These are phyloP conservation scores for Epithele typhae DNA, from an alignment of 768 basidiomycete species.

Conservation along the genomic window DNA sequence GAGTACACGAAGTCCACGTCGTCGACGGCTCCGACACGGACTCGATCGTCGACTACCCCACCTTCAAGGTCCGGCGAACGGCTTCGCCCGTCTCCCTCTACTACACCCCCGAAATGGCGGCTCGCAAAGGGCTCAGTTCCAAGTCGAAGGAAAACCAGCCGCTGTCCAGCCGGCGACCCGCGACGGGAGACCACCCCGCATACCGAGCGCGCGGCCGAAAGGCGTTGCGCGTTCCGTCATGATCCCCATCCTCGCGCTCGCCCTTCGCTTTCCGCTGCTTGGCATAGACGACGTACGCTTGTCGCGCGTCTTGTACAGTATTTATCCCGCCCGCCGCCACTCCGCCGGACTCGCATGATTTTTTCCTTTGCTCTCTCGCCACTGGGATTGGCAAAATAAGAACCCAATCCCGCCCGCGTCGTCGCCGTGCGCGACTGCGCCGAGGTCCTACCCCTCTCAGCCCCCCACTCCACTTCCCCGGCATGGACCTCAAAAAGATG, in stretches of 20 bases:
- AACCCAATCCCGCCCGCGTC: conserved; percentile 16
- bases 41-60: neutral
- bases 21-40: conserved; percentile 3
- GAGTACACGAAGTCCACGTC: conserved; percentile 1
- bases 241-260: conserved; percentile 13
- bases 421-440: conserved; percentile 7
- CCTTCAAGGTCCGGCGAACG: conserved; percentile 8
- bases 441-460: conserved; percentile 7
- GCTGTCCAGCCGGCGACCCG: no score
- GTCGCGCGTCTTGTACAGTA: conserved; percentile 16
- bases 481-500: conserved; percentile 17
- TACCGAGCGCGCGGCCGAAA: conserved; percentile 42
- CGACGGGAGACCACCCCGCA: conserved; percentile 33
- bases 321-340: conserved; percentile 8
- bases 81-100: conserved; percentile 12
- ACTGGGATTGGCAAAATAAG: conserved; percentile 17
- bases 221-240: conserved; percentile 33
- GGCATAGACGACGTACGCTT: conserved; percentile 12
- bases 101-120: conserved; percentile 13
- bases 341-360: neutral
- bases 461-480: neutral
- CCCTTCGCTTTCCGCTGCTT: conserved; percentile 4
- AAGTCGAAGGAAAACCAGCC: no score
- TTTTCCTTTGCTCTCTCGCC: conserved; percentile 11
- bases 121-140: no score